Conservation (phyloP, 768 basidiomycete species). For the Boletus fagicola region DNA sequence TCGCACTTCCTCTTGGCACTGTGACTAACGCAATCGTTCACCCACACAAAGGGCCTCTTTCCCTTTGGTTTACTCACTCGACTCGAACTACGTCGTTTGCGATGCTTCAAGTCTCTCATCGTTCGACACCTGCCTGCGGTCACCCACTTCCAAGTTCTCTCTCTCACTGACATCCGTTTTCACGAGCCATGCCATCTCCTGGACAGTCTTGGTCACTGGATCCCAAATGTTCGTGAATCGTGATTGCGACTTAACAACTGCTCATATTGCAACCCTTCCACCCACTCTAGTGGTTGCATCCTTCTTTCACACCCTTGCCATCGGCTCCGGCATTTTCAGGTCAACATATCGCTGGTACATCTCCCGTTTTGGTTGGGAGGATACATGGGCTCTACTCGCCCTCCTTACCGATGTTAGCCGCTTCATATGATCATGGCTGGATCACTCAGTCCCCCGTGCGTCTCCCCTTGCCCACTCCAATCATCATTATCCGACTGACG, state of each 20-base stretch:
- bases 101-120: background rate
- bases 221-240: slow-evolving; percentile 11
- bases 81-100: background rate
- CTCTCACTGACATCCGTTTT: background rate
- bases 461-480: background rate
- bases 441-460: slow-evolving; percentile 7
- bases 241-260: background rate
- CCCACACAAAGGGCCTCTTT: background rate
- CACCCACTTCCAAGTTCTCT: background rate
- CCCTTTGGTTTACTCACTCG: background rate
- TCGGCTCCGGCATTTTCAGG: slow-evolving; percentile 16
- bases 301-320: slow-evolving; percentile 11
- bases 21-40: no score
- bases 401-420: slow-evolving; percentile 12
- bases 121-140: background rate
- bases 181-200: slow-evolving; percentile 15
- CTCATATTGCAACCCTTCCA: background rate
- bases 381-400: slow-evolving; percentile 16
- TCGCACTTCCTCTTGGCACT: no score
- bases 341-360: slow-evolving; percentile 10
- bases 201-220: slow-evolving; percentile 14
- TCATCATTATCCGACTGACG: background rate
- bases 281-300: slow-evolving; percentile 3
- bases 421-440: slow-evolving; percentile 7
- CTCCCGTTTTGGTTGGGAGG: slow-evolving; percentile 19